Evolutionary conservation across 2,329 filamentous ascomycete species (phyloP).

Genomic region (Paracamarosporium sp.): DNA sequence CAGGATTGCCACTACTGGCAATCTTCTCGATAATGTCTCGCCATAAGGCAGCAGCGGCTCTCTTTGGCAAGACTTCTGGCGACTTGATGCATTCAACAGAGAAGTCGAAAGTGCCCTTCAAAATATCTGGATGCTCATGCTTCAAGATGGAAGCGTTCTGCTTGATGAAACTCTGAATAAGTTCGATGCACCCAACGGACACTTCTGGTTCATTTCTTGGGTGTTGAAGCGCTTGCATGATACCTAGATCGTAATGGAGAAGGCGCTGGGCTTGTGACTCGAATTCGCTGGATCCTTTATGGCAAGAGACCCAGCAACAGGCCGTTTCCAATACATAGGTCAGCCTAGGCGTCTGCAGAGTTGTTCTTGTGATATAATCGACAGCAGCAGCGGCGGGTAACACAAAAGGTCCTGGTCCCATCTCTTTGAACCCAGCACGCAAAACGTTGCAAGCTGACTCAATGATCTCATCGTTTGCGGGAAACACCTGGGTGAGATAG

Average conservation of each 20-base stretch:
- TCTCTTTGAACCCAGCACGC: constrained; percentile 77
- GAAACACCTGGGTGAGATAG: constrained; percentile 61
- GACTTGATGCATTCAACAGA: constrained; percentile 73
- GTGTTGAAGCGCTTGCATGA: constrained; percentile 68
- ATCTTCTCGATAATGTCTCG: constrained; percentile 45
- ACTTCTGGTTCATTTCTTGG: constrained; percentile 73
- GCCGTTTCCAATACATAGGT: constrained; percentile 75
- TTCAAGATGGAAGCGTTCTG: constrained; percentile 69
- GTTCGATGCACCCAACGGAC: constrained; percentile 75
- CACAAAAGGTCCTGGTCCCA: constrained; percentile 77
- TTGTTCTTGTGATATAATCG: constrained; percentile 68
- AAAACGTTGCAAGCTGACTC: constrained; percentile 76
- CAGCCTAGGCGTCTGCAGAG: constrained; percentile 67
- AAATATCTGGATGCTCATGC: constrained; percentile 61
- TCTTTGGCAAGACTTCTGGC: constrained; percentile 77
- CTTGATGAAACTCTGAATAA: constrained; percentile 69
- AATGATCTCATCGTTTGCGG: constrained; percentile 69
- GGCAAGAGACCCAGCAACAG: constrained; percentile 63
- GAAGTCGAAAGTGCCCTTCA: constrained; percentile 75
- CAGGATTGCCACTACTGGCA: constrained; percentile 31
- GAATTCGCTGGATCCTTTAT: constrained; percentile 55
- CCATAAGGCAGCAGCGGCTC: constrained; percentile 78
- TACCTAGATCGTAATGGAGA: constrained; percentile 66
- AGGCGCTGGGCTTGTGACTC: constrained; percentile 37
- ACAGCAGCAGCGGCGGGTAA: constrained; percentile 72